These are phyloP conservation scores for Phytopythium montanum DNA, from an alignment of 352 stramenopile genomes.

Conservation along the genomic window DNA sequence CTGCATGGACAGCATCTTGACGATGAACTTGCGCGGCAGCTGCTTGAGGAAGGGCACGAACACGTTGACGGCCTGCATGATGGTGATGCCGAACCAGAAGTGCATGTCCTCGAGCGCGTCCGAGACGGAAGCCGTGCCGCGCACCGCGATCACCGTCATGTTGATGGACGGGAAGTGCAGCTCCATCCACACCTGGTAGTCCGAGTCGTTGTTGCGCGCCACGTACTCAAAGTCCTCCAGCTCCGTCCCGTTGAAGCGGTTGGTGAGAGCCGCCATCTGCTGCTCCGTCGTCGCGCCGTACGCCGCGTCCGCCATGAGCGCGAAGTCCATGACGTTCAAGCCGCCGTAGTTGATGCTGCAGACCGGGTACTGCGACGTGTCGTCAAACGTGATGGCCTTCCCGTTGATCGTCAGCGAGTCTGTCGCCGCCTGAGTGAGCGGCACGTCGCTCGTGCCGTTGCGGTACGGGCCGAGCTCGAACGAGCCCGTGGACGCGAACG, in stretches of 20 bases:
- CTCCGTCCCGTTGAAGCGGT: conserved; percentile 76
- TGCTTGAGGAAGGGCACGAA: conserved; percentile 86
- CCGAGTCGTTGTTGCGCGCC: conserved; percentile 62
- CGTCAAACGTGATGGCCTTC: conserved; percentile 42
- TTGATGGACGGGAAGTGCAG: conserved; percentile 74
- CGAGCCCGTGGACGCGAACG: conserved; percentile 51
- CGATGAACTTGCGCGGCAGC: conserved; percentile 60
- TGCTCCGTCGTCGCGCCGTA: conserved; percentile 67
- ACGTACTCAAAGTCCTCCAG: conserved; percentile 72
- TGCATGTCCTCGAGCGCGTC: conserved; percentile 83
- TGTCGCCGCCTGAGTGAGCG: conserved; percentile 21
- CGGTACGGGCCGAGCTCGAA: conserved; percentile 52
- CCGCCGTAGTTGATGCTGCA: conserved; percentile 62
- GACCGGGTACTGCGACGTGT: conserved; percentile 61
- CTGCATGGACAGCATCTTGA: conserved; percentile 73
- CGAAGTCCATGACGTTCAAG: conserved; percentile 70
- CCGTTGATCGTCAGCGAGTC: conserved; percentile 34
- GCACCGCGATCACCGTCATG: conserved; percentile 79
- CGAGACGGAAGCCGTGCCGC: conserved; percentile 72
- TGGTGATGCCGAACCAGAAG: conserved; percentile 84
- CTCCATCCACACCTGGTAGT: conserved; percentile 80
- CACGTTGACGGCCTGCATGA: conserved; percentile 79
- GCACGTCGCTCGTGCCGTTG: conserved; percentile 33
- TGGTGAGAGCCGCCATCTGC: conserved; percentile 52
- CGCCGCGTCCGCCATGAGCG: conserved; percentile 69